Conservation (phyloP, 768 basidiomycete genomes). For the Russula sp. region DNA sequence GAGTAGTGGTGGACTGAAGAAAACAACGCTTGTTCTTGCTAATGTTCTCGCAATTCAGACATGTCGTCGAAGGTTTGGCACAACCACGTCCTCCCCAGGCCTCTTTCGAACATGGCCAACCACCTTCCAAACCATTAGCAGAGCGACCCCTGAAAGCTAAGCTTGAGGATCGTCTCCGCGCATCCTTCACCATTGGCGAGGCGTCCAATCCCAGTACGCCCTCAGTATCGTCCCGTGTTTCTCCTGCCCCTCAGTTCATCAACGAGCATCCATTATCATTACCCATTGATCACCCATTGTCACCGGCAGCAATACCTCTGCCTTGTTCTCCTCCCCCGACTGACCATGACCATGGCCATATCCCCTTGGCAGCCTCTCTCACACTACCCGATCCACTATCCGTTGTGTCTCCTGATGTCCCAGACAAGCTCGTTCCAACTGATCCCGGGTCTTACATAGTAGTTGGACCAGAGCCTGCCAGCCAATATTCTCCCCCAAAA, state of each 20-base stretch:
- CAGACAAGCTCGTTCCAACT: background rate
- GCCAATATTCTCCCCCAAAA: background rate
- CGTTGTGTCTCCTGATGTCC: background rate
- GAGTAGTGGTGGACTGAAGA: background rate
- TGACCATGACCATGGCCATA: background rate
- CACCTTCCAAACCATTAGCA: constrained; percentile 24
- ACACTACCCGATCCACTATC: background rate
- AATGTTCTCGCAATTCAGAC: constrained; percentile 73
- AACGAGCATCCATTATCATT: constrained; percentile 29
- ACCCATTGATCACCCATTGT: constrained; percentile 27
- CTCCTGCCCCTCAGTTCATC: constrained; percentile 33
- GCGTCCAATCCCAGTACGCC: constrained; percentile 40
- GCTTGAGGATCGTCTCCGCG: constrained; percentile 71
- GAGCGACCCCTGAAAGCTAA: constrained; percentile 41
- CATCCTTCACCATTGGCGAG: constrained; percentile 54
- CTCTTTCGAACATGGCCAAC: constrained; percentile 12
- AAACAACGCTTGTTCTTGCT: background rate
- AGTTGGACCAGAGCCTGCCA: background rate
- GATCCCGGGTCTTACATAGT: background rate
- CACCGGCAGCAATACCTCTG: constrained; percentile 17
- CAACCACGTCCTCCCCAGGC: constrained; percentile 38
- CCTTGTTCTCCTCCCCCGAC: constrained; percentile 15
- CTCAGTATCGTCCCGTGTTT: constrained; percentile 33
- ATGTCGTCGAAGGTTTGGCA: constrained; percentile 65
- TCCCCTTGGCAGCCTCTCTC: background rate